phyloP scores from a whole-genome alignment of 352 stramenopile genomes.

The Phytophthora macrochlamydospora region DNA sequence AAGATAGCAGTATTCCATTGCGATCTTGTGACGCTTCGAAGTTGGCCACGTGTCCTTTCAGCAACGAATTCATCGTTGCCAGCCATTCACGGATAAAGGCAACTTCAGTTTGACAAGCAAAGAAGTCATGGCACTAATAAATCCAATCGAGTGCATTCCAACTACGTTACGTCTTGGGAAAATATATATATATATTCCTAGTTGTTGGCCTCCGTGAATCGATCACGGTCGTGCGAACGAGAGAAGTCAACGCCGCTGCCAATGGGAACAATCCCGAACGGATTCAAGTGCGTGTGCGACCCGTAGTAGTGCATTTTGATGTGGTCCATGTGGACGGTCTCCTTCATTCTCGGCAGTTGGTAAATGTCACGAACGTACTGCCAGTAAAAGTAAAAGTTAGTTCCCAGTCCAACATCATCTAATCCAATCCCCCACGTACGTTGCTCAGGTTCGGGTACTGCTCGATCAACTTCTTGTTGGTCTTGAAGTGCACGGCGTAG shows the following conservation, averaged over 20 bases:
- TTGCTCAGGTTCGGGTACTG: slow-evolving; percentile 88
- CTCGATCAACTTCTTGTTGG: slow-evolving; percentile 81
- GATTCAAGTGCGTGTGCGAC: slow-evolving; percentile 53
- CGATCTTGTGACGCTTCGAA: not conserved
- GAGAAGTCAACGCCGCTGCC: slow-evolving; percentile 35
- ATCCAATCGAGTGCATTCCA: slow-evolving; percentile 48
- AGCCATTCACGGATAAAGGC: not conserved
- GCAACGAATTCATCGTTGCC: not conserved
- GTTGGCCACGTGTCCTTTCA: not conserved
- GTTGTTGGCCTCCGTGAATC: slow-evolving; percentile 36
- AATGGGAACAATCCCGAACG: slow-evolving; percentile 42
- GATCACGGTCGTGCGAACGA: slow-evolving; percentile 36
- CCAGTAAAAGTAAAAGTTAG: slow-evolving; percentile 10
- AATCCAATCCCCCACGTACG: slow-evolving; percentile 23
- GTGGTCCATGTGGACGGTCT: slow-evolving; percentile 51
- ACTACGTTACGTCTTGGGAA: slow-evolving; percentile 34
- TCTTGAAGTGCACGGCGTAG: slow-evolving; percentile 85
- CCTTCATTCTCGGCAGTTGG: slow-evolving; percentile 41
- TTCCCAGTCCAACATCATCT: not conserved
- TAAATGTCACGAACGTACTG: slow-evolving; percentile 58
- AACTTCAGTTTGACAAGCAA: not conserved
- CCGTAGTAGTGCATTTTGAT: slow-evolving; percentile 60
- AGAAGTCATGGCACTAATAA: not conserved
- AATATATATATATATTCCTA: not conserved
- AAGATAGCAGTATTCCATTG: slow-evolving; percentile 7